A percentile compares a stretch with the other conserved stretches of the same genome.
Evolutionary conservation across 495 filamentous ascomycete species (phyloP).

Genomic region (Talaromyces stipitatus): DNA sequence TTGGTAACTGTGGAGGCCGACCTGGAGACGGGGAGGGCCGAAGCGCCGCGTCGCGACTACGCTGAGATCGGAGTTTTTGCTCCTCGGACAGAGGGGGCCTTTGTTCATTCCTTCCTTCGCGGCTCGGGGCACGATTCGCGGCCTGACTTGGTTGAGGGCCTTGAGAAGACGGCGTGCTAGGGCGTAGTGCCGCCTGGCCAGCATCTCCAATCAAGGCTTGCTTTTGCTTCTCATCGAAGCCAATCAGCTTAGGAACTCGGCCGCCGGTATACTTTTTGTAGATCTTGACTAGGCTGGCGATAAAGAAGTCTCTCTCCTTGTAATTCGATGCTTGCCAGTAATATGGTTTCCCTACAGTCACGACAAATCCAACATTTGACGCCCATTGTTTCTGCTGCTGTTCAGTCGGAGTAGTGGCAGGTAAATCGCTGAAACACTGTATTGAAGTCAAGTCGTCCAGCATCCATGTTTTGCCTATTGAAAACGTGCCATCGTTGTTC

Average conservation of each 20-base stretch:
- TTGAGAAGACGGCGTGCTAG: slow-evolving; percentile 17
- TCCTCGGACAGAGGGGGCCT: slow-evolving; percentile 36
- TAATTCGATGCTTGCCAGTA: slow-evolving; percentile 89
- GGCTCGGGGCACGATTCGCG: slow-evolving; percentile 24
- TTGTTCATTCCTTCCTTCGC: slow-evolving; percentile 27
- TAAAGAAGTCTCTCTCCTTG: slow-evolving; percentile 98
- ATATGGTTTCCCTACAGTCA: slow-evolving; percentile 87
- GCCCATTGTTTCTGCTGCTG: slow-evolving; percentile 70
- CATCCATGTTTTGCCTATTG: slow-evolving; percentile 96
- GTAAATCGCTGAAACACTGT: slow-evolving; percentile 61
- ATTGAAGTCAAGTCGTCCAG: slow-evolving; percentile 78
- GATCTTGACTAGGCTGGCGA: slow-evolving; percentile 88
- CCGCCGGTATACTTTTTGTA: slow-evolving; percentile 93
- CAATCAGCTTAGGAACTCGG: slow-evolving; percentile 65
- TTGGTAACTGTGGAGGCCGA: not conserved
- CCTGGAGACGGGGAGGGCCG: slow-evolving; percentile 24
- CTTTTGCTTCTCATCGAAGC: slow-evolving; percentile 73
- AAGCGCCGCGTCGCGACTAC: slow-evolving; percentile 39
- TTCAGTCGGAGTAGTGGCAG: slow-evolving; percentile 45
- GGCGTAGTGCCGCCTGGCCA: slow-evolving; percentile 23
- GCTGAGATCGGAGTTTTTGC: slow-evolving; percentile 29
- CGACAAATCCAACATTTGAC: slow-evolving; percentile 72
- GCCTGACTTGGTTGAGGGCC: not conserved
- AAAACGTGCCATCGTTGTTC: slow-evolving; percentile 87
- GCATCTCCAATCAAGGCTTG: slow-evolving; percentile 56